phyloP scores from a whole-genome alignment of 1,139 yeast species.

The Pichia sp. region DNA sequence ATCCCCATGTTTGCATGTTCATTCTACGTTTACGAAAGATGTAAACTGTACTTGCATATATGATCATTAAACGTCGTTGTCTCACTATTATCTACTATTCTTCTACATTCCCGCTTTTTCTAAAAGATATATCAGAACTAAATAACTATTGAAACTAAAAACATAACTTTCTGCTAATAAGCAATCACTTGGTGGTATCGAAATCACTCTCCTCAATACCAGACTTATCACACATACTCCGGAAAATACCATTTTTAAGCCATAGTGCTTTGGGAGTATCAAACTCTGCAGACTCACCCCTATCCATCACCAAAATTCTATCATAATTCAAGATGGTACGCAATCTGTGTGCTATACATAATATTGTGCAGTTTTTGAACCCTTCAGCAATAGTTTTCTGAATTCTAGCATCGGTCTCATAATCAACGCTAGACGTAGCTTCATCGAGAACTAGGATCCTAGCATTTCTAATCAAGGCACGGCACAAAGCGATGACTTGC shows the following conservation, averaged over 20 bases:
- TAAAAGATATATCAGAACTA: too few relatives aligned
- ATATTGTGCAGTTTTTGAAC: conserved; percentile 40
- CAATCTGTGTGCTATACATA: conserved; percentile 52
- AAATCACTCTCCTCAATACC: conserved; percentile 20
- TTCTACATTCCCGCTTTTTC: not conserved
- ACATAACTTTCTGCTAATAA: too few relatives aligned
- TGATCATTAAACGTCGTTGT: conserved; percentile 7
- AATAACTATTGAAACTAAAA: too few relatives aligned
- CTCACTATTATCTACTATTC: not conserved
- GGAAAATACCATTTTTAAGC: conserved; percentile 29
- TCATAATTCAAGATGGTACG: conserved; percentile 47
- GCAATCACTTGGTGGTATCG: too few relatives aligned
- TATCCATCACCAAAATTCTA: conserved; percentile 45
- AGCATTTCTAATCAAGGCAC: conserved; percentile 45
- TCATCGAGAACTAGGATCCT: conserved; percentile 48
- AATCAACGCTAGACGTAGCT: conserved; percentile 53
- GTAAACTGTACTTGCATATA: conserved; percentile 38
- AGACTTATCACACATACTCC: conserved; percentile 32
- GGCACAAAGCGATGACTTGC: conserved; percentile 46
- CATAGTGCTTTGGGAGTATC: conserved; percentile 42
- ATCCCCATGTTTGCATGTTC: conserved; percentile 98
- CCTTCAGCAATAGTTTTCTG: conserved; percentile 42
- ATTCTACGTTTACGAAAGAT: conserved; percentile 86
- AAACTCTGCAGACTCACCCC: conserved; percentile 42
- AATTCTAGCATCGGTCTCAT: conserved; percentile 46